Evolutionary conservation across 2,329 filamentous ascomycete genomes (phyloP).

Genomic region (Fusarium chuoi): DNA sequence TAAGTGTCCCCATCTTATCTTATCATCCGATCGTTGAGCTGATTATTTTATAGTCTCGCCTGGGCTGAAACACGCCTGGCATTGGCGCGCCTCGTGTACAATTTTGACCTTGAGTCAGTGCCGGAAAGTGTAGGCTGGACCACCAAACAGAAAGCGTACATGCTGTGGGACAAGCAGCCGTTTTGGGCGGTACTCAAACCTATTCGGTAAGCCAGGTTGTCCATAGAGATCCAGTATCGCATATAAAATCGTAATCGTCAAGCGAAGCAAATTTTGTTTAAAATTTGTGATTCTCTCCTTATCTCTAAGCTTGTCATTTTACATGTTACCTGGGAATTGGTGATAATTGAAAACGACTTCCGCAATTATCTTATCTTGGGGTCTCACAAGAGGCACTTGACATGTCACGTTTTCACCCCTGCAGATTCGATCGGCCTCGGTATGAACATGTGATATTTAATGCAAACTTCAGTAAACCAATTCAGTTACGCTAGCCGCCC

Average conservation of each 20-base stretch:
- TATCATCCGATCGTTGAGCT: neutral
- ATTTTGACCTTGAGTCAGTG: neutral
- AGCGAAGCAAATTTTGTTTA: rapidly evolving
- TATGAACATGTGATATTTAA: neutral
- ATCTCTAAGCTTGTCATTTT: rapidly evolving
- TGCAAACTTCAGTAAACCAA: neutral
- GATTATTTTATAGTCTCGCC: neutral
- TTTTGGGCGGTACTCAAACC: neutral
- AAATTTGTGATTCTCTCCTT: rapidly evolving
- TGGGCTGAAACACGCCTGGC: neutral
- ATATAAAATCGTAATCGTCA: neutral
- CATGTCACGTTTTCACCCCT: neutral
- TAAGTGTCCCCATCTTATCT: neutral
- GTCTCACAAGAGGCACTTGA: neutral
- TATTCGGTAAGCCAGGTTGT: neutral
- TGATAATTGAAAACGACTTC: neutral
- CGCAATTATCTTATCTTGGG: no score
- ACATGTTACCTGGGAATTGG: neutral
- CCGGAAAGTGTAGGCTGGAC: neutral
- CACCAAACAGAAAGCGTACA: neutral
- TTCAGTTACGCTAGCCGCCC: neutral
- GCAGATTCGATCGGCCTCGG: neutral
- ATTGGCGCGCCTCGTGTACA: neutral
- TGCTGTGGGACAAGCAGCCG: neutral
- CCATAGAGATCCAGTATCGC: neutral